Conservation (phyloP, 345 rosid genomes). For the Heritiera littoralis region DNA sequence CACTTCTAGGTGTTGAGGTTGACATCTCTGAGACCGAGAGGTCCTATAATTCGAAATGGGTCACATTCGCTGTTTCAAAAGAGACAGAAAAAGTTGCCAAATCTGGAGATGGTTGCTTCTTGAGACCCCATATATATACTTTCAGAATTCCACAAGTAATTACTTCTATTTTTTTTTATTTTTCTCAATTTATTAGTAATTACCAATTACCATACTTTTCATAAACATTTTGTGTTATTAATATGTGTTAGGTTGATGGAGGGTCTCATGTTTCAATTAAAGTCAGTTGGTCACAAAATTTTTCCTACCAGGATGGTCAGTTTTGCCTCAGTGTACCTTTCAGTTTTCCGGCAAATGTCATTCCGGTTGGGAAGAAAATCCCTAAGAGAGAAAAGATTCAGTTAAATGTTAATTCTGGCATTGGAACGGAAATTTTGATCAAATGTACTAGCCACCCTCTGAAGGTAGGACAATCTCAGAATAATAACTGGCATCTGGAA, state of each 20-base stretch:
- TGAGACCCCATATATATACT: constrained; percentile 58
- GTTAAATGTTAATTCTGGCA: constrained; percentile 66
- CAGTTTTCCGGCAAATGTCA: constrained; percentile 74
- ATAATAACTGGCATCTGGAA: background rate
- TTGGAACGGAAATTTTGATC: constrained; percentile 48
- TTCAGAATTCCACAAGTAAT: constrained; percentile 77
- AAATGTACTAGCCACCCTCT: constrained; percentile 70
- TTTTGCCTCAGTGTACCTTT: constrained; percentile 69
- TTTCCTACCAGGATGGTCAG: constrained; percentile 52
- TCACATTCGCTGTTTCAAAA: constrained; percentile 43
- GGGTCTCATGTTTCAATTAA: constrained; percentile 68
- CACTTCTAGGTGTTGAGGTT: constrained; percentile 81
- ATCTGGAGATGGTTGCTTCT: constrained; percentile 52
- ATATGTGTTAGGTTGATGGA: constrained; percentile 64
- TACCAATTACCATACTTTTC: background rate
- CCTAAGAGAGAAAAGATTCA: constrained; percentile 61
- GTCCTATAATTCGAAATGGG: constrained; percentile 51
- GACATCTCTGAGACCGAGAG: constrained; percentile 54
- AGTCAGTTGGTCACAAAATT: constrained; percentile 73
- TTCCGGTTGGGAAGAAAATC: constrained; percentile 57
- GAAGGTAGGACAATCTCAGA: constrained; percentile 50
- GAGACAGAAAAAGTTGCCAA: constrained; percentile 42
- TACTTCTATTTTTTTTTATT: background rate
- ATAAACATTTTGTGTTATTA: constrained; percentile 2
- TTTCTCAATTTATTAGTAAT: background rate